Percentiles rank a stretch among this genome's conserved stretches.
These are phyloP conservation scores for Candida ponderosae DNA, from an alignment of 805 yeast species.

Conservation along the genomic window DNA sequence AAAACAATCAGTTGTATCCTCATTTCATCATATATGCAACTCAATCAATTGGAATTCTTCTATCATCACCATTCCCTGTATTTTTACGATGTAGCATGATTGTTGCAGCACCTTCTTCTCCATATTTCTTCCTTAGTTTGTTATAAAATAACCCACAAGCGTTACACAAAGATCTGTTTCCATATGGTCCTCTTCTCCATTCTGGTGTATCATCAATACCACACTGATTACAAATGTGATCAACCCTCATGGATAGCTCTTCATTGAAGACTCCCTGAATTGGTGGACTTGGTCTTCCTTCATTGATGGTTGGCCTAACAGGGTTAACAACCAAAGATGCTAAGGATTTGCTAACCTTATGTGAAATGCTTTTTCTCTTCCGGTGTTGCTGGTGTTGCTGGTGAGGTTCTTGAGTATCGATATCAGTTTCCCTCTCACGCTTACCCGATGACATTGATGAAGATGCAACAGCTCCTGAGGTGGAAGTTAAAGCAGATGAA, in stretches of 20 bases:
- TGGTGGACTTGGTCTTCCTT: neutral
- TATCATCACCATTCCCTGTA: slow-evolving; percentile 18
- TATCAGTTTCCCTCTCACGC: no score
- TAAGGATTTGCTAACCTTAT: neutral
- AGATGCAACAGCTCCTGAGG: no score
- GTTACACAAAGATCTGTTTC: slow-evolving; percentile 76
- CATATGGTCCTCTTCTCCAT: slow-evolving; percentile 89
- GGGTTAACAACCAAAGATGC: no score
- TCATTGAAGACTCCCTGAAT: slow-evolving; percentile 8
- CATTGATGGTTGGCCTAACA: slow-evolving; percentile 13
- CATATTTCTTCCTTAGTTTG: slow-evolving; percentile 46
- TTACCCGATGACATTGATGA: no score
- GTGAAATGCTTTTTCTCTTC: neutral
- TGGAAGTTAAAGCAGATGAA: no score
- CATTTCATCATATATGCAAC: no score
- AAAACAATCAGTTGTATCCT: no score
- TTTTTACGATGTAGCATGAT: slow-evolving; percentile 17
- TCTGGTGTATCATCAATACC: slow-evolving; percentile 75
- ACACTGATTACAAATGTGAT: slow-evolving; percentile 54
- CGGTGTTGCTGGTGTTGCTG: neutral
- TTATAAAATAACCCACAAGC: slow-evolving; percentile 84
- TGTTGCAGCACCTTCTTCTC: slow-evolving; percentile 22
- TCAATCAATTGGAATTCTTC: slow-evolving; percentile 17
- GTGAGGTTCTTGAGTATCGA: neutral
- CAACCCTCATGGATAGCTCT: slow-evolving; percentile 7